Evolutionary conservation across 1,139 yeast species (phyloP), one percentile per base, ranked within the genome.

Genomic region (Taphrina flavorubra): DNA sequence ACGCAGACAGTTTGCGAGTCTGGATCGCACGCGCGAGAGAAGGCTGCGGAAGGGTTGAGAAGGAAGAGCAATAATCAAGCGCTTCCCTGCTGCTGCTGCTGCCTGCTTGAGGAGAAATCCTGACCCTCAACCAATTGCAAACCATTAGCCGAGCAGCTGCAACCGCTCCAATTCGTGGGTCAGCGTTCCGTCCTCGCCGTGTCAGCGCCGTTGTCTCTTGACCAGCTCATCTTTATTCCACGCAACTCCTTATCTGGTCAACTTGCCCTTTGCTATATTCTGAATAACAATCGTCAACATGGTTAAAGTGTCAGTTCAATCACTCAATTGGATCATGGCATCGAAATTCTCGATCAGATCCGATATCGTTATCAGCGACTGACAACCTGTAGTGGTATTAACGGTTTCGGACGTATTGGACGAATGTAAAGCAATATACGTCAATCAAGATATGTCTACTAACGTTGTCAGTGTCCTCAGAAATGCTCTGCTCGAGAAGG

Each of bases 321-420:
- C 47, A 44, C 25, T 14, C n/a, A 20, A 25, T 3, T 39, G 14
- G 42, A 39, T 39, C 42, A 11, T 39, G 42, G 42, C 14, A 39
- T 39, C 42, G 42, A 39, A 11, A 14, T 11, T 39, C 11, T 44
- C 18, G 18, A n/a, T 16, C 47, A 20, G 53, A 49, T 49, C n/a
- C 20, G 36, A 20, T 49, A 3, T 8, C n/a, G 36, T 49, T 49
- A 49, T 49, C 53, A 49, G 36, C 20, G 36, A 49, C 53, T 49
- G 36, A 49, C 31, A 18, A 8, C 2, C 8, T 8, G n/a, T 25
- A 68, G 59, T 16, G 64, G 61, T 51, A 65, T 49, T 16, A 53
- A 53, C 59, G 69, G 72, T 31, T 88, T 88, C 87, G 95, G 95
- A 77, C 87, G 95, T 82, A 88, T 88, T 76, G 95, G 95, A 75